Evolutionary conservation across 2,329 filamentous ascomycete genomes (phyloP), one percentile per base, ranked within the genome.

Genomic region (Microcera coccophila): DNA sequence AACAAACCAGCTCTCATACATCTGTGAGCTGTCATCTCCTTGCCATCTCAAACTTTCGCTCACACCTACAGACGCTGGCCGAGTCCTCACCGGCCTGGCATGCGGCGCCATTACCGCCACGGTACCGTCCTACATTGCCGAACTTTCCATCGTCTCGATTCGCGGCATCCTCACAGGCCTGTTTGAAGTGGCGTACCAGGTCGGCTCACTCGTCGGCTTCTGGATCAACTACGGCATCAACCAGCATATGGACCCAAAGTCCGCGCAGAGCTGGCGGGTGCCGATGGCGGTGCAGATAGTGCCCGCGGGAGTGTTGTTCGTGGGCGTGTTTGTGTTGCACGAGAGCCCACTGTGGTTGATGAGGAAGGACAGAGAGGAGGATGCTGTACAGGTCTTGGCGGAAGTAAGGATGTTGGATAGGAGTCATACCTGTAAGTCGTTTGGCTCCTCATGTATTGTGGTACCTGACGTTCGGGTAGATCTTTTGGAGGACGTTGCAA

Each of bases 71-170:
- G 78, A 80, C 73, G 57, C 70, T 71, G 42, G 81, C 1, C 75
- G 81, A 10, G 75, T 77, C 48, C 64, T 81, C 24, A 78, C 74
- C 2, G 78, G 78, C 2, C 71, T 77, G 57, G 78, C 75, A 16
- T 72, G 78, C 35, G 78, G 77, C n/a, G 60, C 76, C 31, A 69
- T 79, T 55, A 75, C 72, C 8, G 78, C 76, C 55, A 76, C 74
- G 5, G 76, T 84, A 3, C 81, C 80, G 3, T 73, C 79, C 24
- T 84, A 84, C 57, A 79, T 82, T 44, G 76, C 79, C 9, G 81
- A 84, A 57, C 74, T 78, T 41, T 78, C 80, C 0, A 71, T 78
- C 51, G 72, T 79, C 1, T 74, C 73, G 2, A 79, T 74, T 40
- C 72, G 81, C 53, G 79, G 79, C 52, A 66, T 78, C 19, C 71